phyloP scores from a whole-genome alignment of 768 basidiomycete genomes.

The Lactifluus echinatus region DNA sequence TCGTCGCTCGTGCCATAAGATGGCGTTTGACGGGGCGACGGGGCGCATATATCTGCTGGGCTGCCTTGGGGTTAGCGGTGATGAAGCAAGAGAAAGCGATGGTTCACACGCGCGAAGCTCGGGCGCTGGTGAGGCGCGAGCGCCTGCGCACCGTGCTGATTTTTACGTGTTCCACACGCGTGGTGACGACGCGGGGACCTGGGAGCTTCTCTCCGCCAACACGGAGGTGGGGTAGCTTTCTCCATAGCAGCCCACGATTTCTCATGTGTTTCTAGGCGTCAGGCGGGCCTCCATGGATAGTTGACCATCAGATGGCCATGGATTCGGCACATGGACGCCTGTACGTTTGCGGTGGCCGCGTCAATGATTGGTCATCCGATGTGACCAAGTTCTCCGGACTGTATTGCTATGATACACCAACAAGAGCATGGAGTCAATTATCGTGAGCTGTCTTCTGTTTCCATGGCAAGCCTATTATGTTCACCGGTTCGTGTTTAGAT shows the following conservation, averaged over 20 bases:
- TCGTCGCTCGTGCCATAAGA: constrained; percentile 71
- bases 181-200: constrained; percentile 53
- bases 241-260: neutral
- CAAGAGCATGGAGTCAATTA: constrained; percentile 57
- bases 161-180: constrained; percentile 70
- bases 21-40: constrained; percentile 67
- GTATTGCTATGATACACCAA: constrained; percentile 61
- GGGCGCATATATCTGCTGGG: constrained; percentile 70
- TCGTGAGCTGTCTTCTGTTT: constrained; percentile 41
- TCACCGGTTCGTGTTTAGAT: constrained; percentile 11
- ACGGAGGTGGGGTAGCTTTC: constrained; percentile 42
- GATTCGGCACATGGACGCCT: constrained; percentile 62
- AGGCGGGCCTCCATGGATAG: constrained; percentile 65
- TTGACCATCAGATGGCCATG: constrained; percentile 77
- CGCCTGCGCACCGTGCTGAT: constrained; percentile 42
- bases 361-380: constrained; percentile 59
- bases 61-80: constrained; percentile 49
- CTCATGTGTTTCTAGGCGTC: constrained; percentile 33
- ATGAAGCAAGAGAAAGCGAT: constrained; percentile 6
- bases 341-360: constrained; percentile 69
- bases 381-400: constrained; percentile 57
- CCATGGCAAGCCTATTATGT: neutral
- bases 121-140: neutral
- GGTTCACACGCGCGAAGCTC: neutral
- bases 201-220: constrained; percentile 63